These are phyloP conservation scores for Platismatia glauca DNA, from an alignment of 495 filamentous ascomycete genomes.

Conservation along the genomic window DNA sequence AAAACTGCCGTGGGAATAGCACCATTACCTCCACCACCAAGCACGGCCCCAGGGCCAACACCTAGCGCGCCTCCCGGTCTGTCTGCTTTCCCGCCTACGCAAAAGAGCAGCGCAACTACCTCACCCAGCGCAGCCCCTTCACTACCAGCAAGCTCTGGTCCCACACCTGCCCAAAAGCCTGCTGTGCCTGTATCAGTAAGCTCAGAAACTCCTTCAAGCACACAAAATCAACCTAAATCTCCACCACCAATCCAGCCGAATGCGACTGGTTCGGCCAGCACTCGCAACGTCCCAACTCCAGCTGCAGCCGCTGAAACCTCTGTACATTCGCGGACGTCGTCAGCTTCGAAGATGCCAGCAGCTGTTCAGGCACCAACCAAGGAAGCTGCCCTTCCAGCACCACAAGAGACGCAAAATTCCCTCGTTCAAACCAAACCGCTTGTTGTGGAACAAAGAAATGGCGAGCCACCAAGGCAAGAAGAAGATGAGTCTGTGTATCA, in stretches of 20 bases:
- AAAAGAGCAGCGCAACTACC: slow-evolving; percentile 41
- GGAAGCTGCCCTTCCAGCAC: slow-evolving; percentile 27
- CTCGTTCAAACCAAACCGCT: slow-evolving; percentile 6
- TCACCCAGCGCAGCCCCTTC: slow-evolving; percentile 47
- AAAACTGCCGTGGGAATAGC: slow-evolving; percentile 83
- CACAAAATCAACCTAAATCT: slow-evolving; percentile 39
- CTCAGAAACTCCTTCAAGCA: slow-evolving; percentile 31
- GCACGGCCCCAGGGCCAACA: slow-evolving; percentile 11
- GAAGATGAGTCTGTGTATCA: slow-evolving; percentile 86
- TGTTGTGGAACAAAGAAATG: slow-evolving; percentile 44
- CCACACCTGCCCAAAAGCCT: slow-evolving; percentile 35
- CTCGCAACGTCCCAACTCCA: slow-evolving; percentile 32
- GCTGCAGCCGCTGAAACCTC: slow-evolving; percentile 9
- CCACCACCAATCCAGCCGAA: slow-evolving; percentile 39
- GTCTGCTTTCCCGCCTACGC: slow-evolving; percentile 35
- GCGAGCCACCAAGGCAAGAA: slow-evolving; percentile 41
- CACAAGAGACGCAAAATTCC: slow-evolving; percentile 20
- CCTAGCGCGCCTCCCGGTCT: slow-evolving; percentile 35
- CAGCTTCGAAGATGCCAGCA: slow-evolving; percentile 7
- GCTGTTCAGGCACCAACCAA: slow-evolving; percentile 21
- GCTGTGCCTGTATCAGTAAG: slow-evolving; percentile 31
- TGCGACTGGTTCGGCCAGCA: slow-evolving; percentile 27
- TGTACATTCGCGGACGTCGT: slow-evolving; percentile 9
- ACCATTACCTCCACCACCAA: slow-evolving; percentile 77
- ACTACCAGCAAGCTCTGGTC: slow-evolving; percentile 37